Percentiles rank a stretch among this genome's conserved stretches.
phyloP scores from a whole-genome alignment of 2,329 filamentous ascomycete genomes.

The Drechmeria coniospora region DNA sequence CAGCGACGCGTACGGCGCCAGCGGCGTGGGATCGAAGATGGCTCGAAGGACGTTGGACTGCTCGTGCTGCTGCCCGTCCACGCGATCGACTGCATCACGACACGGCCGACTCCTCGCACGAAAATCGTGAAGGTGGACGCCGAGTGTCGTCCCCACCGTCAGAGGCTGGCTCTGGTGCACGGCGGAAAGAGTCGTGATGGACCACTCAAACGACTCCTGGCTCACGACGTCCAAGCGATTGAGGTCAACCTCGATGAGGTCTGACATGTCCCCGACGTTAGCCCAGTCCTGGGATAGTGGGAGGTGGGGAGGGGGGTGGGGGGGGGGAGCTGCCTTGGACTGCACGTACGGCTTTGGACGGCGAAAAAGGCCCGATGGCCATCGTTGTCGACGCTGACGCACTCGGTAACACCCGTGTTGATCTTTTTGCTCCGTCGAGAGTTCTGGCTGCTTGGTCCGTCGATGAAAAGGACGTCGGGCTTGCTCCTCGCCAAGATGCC shows the following conservation, averaged over 20 bases:
- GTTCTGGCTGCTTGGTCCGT: constrained; percentile 28
- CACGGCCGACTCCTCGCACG: constrained; percentile 26
- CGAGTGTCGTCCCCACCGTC: constrained; percentile 69
- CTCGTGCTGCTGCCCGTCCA: constrained; percentile 13
- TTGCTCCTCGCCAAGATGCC: constrained; percentile 50
- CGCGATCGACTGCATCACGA: constrained; percentile 19
- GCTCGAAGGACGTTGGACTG: constrained; percentile 16
- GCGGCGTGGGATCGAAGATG: constrained; percentile 36
- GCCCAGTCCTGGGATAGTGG: no score
- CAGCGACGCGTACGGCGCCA: constrained; percentile 51
- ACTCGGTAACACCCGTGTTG: constrained; percentile 62
- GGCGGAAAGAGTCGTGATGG: constrained; percentile 69
- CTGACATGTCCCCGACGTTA: no score
- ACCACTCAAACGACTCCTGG: constrained; percentile 60
- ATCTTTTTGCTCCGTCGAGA: constrained; percentile 44
- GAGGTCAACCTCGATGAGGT: constrained; percentile 71
- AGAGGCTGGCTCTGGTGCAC: constrained; percentile 51
- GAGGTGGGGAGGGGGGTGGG: no score
- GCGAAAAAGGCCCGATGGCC: constrained; percentile 62
- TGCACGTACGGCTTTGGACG: constrained; percentile 48
- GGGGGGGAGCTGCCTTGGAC: no score
- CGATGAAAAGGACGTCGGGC: constrained; percentile 50
- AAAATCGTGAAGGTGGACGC: constrained; percentile 71
- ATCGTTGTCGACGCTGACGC: constrained; percentile 61
- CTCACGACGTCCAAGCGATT: constrained; percentile 54